Percentiles rank a stretch among this genome's conserved stretches.
Conservation (phyloP, 78 protist genomes). For the Anaeramoeba flamelloides region DNA sequence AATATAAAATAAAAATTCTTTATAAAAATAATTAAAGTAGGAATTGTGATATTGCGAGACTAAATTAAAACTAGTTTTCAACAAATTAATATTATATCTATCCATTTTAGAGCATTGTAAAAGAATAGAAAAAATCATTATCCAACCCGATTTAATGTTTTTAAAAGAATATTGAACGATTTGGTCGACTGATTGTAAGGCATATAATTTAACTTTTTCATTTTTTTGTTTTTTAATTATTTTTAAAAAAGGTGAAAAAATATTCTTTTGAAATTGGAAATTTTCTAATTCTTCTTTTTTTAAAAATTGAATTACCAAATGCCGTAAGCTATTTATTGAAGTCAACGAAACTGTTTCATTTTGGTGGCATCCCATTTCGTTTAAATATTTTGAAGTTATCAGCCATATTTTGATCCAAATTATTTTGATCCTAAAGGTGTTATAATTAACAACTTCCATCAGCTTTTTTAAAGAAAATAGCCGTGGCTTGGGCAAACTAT, state of each 20-base stretch:
- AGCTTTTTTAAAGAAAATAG: neutral
- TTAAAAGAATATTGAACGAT: neutral
- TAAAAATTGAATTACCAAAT: neutral
- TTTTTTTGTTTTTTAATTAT: neutral
- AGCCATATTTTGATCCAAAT: neutral
- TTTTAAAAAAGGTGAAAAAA: neutral
- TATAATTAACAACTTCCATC: neutral
- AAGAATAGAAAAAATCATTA: neutral
- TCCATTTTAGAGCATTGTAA: neutral
- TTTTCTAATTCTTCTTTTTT: neutral
- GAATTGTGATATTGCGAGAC: too few species aligned
- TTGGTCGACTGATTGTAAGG: neutral
- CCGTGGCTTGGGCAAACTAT: neutral
- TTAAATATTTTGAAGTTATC: neutral
- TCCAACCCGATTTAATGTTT: neutral
- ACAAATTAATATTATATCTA: too few species aligned
- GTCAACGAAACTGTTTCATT: neutral
- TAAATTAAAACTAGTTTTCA: too few species aligned
- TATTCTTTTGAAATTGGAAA: neutral
- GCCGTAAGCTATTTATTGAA: neutral
- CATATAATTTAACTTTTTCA: neutral
- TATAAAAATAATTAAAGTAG: too few species aligned
- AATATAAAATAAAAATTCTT: too few species aligned
- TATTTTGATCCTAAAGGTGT: neutral
- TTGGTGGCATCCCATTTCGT: neutral